Percentiles rank a stretch among this genome's conserved stretches.
phyloP scores from a whole-genome alignment of 169 alveolate genomes.

The Perkinsus chesapeaki region DNA sequence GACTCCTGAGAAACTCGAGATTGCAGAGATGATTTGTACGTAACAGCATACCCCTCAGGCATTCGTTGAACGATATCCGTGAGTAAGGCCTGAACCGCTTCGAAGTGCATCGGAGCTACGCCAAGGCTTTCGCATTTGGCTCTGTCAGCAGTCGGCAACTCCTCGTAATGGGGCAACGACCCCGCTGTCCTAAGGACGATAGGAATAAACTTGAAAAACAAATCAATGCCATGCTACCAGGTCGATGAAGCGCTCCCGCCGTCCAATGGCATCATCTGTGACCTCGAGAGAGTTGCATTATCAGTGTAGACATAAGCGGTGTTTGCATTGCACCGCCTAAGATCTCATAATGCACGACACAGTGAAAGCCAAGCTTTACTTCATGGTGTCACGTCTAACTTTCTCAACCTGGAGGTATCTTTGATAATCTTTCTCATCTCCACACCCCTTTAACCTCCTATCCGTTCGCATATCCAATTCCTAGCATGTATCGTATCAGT shows the following conservation, averaged over 20 bases:
- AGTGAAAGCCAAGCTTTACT: neutral
- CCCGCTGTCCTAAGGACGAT: neutral
- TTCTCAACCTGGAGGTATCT: neutral
- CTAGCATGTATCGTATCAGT: neutral
- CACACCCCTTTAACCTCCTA: neutral
- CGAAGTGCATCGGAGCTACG: neutral
- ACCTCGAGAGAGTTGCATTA: neutral
- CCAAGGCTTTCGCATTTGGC: neutral
- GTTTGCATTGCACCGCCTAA: neutral
- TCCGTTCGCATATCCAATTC: neutral
- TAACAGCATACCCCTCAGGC: neutral
- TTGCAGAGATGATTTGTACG: neutral
- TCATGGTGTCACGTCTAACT: neutral
- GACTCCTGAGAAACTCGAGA: neutral
- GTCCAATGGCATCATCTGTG: neutral
- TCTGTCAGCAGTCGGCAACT: neutral
- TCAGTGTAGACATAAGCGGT: neutral
- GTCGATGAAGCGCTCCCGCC: neutral
- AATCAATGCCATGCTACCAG: neutral
- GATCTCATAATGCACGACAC: neutral
- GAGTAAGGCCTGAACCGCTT: neutral
- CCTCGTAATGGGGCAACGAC: neutral
- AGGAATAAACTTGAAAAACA: neutral
- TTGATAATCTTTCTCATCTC: neutral
- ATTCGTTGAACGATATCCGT: neutral